Evolutionary conservation across 345 rosid genomes (phyloP), one percentile per base, ranked within the genome.

Genomic region (Populus simonii): DNA sequence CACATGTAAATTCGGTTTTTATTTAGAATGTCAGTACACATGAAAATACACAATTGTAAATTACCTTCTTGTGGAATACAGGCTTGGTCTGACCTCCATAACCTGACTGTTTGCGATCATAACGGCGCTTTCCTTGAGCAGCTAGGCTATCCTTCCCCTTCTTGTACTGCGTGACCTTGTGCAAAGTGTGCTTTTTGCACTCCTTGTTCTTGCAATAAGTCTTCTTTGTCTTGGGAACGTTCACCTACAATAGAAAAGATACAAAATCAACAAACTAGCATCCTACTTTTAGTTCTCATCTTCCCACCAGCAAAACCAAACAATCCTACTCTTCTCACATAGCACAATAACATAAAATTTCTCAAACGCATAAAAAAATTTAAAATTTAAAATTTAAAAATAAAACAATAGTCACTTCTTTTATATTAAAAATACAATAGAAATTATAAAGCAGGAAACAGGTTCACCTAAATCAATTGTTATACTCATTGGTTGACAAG

Each of bases 31-130:
- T 55, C 61, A 59, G 23, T 47, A 23, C 12, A 59, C 27, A 8
- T 5, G 1, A 10, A 38, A 38, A 38, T 11, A 7, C 8, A 57
- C 29, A 62, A 70, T 25, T 15, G 23, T 2, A 7, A 17, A 57
- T 70, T 74, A 90, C 96, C 93, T 92, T 92, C 88, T 92, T 92
- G 92, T 90, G 97, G 80, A 90, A 92, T 62, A 92, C 97, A 1
- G 94, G 94, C 86, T 92, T 92, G 65, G 94, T 92, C 82, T 92
- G 96, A 61, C 96, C 96, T 78, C 96, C 96, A 72, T 90, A 92
- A 62, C 96, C 96, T 27, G 96, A 92, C 75, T 92, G 94, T 41
- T 92, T 90, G 66, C 96, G 90, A 59, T 90, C 96, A 74, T 92
- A 92, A 80, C 94, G 97, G 18, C 97, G 84, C 83, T 92, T 92